These are phyloP conservation scores for Naegleria fowleri DNA, from an alignment of 208 protist species.

Conservation along the genomic window DNA sequence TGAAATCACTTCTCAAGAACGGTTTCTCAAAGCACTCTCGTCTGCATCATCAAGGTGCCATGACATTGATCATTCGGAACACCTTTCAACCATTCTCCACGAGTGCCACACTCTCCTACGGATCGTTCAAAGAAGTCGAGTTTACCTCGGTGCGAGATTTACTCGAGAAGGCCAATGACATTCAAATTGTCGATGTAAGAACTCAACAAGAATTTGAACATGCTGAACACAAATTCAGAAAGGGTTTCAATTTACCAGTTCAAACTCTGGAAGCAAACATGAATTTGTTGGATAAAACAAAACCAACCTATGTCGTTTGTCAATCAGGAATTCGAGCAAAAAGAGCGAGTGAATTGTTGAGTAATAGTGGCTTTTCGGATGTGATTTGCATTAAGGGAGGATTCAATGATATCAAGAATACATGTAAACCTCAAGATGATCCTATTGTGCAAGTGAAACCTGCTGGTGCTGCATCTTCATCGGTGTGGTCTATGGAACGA, in stretches of 20 bases:
- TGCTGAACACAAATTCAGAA: not conserved
- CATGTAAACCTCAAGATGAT: not conserved
- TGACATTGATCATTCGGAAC: too few species aligned
- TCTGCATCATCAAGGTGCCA: too few species aligned
- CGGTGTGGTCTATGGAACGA: not conserved
- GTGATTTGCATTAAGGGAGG: not conserved
- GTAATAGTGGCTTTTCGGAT: not conserved
- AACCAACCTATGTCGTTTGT: not conserved
- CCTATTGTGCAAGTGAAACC: not conserved
- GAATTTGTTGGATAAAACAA: not conserved
- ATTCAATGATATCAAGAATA: not conserved
- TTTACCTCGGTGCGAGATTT: not conserved
- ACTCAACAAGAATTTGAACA: not conserved
- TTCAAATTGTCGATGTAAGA: conserved; percentile 3
- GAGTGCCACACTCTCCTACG: not conserved
- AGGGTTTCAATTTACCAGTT: not conserved
- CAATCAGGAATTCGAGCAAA: not conserved
- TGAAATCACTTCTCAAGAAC: too few species aligned
- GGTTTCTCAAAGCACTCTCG: too few species aligned
- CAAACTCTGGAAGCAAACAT: not conserved
- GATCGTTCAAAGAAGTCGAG: not conserved
- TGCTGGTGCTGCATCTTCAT: not conserved
- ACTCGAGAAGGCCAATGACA: not conserved
- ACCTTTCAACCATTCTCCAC: too few species aligned
- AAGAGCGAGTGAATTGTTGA: not conserved